These are phyloP conservation scores for Penicillium paradoxum DNA, from an alignment of 495 filamentous ascomycete species.

Conservation along the genomic window DNA sequence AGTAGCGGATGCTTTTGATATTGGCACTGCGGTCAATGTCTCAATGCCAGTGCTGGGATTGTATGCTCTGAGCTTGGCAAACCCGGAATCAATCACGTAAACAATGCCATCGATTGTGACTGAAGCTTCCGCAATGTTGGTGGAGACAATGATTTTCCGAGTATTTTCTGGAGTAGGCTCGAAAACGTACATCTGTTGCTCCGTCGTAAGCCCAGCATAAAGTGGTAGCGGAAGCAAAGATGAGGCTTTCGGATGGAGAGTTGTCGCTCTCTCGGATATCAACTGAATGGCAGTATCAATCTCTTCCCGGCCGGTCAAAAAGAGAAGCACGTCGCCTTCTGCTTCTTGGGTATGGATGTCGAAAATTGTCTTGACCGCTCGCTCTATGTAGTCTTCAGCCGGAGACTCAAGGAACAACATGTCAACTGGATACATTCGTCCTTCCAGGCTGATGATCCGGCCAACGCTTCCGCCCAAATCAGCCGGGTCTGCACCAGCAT, in stretches of 20 bases:
- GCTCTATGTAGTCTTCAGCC: slow-evolving; percentile 82
- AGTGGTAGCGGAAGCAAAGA: slow-evolving; percentile 74
- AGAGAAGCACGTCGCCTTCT: slow-evolving; percentile 86
- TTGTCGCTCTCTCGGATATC: slow-evolving; percentile 70
- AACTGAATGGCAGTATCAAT: slow-evolving; percentile 77
- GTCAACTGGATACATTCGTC: slow-evolving; percentile 88
- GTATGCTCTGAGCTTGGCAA: slow-evolving; percentile 85
- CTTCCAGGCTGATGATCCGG: slow-evolving; percentile 83
- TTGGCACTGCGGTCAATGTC: slow-evolving; percentile 75
- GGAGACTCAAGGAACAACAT: slow-evolving; percentile 77
- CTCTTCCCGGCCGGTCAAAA: slow-evolving; percentile 90
- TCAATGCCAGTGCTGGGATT: slow-evolving; percentile 88
- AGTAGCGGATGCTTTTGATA: slow-evolving; percentile 89
- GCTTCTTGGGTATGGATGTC: slow-evolving; percentile 86
- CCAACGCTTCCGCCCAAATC: slow-evolving; percentile 48
- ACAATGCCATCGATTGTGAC: slow-evolving; percentile 92
- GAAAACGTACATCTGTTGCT: slow-evolving; percentile 91
- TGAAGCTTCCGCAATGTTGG: slow-evolving; percentile 94
- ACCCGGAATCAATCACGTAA: slow-evolving; percentile 90
- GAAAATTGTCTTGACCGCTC: slow-evolving; percentile 81
- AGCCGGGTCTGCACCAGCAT: slow-evolving; percentile 32
- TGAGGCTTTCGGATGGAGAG: slow-evolving; percentile 65
- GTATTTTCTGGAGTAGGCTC: slow-evolving; percentile 79
- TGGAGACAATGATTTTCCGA: slow-evolving; percentile 88
- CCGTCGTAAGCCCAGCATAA: slow-evolving; percentile 82